Evolutionary conservation across 345 rosid species (phyloP).

Genomic region (Salix exigua): DNA sequence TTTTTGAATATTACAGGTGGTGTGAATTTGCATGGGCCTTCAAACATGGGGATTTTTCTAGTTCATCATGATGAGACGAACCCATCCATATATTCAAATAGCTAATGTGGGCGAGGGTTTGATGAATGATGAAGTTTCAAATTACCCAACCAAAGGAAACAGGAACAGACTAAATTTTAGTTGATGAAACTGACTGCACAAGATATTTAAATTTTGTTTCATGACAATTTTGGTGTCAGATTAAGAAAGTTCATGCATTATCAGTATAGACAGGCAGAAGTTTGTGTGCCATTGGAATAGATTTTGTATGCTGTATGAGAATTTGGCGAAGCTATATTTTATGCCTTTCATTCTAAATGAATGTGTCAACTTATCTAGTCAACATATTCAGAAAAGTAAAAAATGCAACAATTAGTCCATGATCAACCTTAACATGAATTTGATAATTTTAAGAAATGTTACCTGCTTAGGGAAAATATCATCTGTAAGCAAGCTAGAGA

Average conservation of each 20-base stretch:
- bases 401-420: not conserved
- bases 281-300: not conserved
- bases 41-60: no score
- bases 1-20: no score
- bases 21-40: no score
- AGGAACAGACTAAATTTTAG: not conserved
- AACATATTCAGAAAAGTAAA: not conserved
- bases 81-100: no score
- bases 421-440: no score
- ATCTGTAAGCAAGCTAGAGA: conserved; percentile 81
- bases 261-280: not conserved
- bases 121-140: no score
- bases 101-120: no score
- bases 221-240: not conserved
- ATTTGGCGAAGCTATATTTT: not conserved
- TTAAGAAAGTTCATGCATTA: not conserved
- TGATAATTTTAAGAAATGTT: not conserved
- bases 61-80: no score
- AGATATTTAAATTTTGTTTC: not conserved
- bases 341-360: not conserved
- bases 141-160: not conserved
- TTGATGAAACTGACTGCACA: not conserved
- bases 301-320: not conserved
- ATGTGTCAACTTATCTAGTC: not conserved
- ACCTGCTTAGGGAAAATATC: conserved; percentile 85